These are phyloP conservation scores for Gossypium davidsonii DNA, from an alignment of 441 rosid species.

Conservation along the genomic window DNA sequence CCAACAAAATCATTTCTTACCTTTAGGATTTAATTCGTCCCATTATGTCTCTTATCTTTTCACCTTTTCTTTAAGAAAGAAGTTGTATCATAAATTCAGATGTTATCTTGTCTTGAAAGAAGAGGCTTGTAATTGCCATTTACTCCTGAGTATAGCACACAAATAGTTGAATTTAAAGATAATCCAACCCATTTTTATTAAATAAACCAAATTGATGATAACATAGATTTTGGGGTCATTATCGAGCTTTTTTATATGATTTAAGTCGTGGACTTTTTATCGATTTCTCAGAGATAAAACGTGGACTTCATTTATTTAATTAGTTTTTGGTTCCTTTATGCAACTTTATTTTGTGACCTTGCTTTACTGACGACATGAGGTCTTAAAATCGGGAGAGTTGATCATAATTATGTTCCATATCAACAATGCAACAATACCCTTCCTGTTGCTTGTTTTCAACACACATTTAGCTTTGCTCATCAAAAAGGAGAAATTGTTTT, in stretches of 20 bases:
- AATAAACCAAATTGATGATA: too few species aligned
- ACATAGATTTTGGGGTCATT: too few species aligned
- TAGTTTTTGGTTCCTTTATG: neutral
- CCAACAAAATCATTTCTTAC: neutral
- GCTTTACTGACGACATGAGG: neutral
- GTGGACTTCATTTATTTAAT: too few species aligned
- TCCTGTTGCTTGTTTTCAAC: neutral
- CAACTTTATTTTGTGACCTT: neutral
- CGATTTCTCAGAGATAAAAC: too few species aligned
- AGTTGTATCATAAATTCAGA: neutral
- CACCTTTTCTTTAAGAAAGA: neutral
- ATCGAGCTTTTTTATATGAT: too few species aligned
- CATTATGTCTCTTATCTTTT: neutral
- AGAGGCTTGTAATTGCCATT: neutral
- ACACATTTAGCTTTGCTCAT: neutral
- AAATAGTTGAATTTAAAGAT: neutral
- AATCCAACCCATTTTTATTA: too few species aligned
- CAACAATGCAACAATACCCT: neutral
- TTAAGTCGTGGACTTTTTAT: too few species aligned
- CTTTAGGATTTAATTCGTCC: neutral
- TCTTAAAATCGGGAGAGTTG: neutral
- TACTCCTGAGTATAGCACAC: neutral
- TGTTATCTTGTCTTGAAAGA: neutral
- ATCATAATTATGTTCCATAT: constrained; percentile 2
- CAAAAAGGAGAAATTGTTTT: too few species aligned